Base-by-base conservation (phyloP, 805 yeast genomes). In the Dipodascus albidus region DNA sequence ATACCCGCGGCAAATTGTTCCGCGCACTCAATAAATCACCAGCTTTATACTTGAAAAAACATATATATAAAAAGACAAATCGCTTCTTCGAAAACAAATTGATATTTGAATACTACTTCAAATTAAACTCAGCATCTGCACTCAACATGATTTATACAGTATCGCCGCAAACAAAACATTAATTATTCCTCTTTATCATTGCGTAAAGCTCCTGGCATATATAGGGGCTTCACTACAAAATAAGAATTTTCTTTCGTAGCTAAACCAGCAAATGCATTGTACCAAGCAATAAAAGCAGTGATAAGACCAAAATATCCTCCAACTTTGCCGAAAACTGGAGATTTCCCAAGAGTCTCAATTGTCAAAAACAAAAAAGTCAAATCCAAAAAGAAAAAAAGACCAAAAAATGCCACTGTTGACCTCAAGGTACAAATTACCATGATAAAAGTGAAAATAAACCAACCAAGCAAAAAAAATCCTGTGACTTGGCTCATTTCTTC, bases 211-310 rank as follows among this genome's bases (percentile, higher is more conserved):
- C 44, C 44, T 20, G 83, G 83, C 77, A 81, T 78, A 52, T 72
- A 78, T 24, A 76, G 61, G 20, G 79, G 78, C 60, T 71, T 70
- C 48, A 74, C 71, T 23, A 75, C 70, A 48, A 83, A 49, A 64
- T 81, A 83, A 2, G 87, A 71, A 67, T 85, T 85, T 62, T 80
- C 83, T 38, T 69, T 70, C 55, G 76, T 84, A 27, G 87, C 80
- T 33, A 79, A 65, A 74, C 87, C 88, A 2, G 86, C 85, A 59
- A 73, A 81, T 3, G 87, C 87, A 63, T 82, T 81, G 62, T 81
- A 82, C 83, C 83, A 83, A 0, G 84, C 85, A 50, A 80, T 65
- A 56, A 81, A 71, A 0, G 86, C 76, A 27, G 82, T 77, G 3
- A 82, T 69, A 19, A 82, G 71, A 49, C 87, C 88, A n/a, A 78